Evolutionary conservation across 805 yeast genomes (phyloP).

Genomic region (Teunomyces barrocoloradensis): DNA sequence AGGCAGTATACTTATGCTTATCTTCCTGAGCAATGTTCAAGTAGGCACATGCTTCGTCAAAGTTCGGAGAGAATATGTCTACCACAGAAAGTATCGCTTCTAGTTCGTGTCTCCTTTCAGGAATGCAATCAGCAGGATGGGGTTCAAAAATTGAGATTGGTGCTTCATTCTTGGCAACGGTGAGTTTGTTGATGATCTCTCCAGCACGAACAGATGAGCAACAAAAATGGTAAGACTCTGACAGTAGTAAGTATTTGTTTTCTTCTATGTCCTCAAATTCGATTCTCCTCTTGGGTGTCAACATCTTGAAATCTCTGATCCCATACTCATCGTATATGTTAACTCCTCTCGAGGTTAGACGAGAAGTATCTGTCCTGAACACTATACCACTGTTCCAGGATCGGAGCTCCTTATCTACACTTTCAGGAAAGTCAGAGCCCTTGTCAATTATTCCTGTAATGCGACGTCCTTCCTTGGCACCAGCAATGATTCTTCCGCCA

Average conservation of each 20-base stretch:
- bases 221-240: slow-evolving; percentile 62
- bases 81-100: slow-evolving; percentile 41
- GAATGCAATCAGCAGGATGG: slow-evolving; percentile 68
- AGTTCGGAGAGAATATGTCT: slow-evolving; percentile 76
- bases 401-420: slow-evolving; percentile 42
- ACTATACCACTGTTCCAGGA: slow-evolving; percentile 63
- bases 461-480: slow-evolving; percentile 26
- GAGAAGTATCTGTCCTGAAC: slow-evolving; percentile 46
- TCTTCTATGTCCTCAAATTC: slow-evolving; percentile 51
- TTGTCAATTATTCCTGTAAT: slow-evolving; percentile 75
- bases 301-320: slow-evolving; percentile 52
- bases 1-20: not conserved
- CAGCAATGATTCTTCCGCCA: slow-evolving; percentile 64
- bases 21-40: slow-evolving; percentile 20
- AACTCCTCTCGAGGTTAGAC: slow-evolving; percentile 80
- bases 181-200: slow-evolving; percentile 41
- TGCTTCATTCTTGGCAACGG: slow-evolving; percentile 11
- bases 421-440: slow-evolving; percentile 72
- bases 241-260: slow-evolving; percentile 32
- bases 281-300: slow-evolving; percentile 60
- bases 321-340: slow-evolving; percentile 69
- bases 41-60: slow-evolving; percentile 74
- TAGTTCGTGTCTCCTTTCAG: slow-evolving; percentile 39
- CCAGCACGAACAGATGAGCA: slow-evolving; percentile 66
- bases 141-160: slow-evolving; percentile 81